These are phyloP conservation scores for Clavulina sp. DNA, from an alignment of 768 basidiomycete genomes.

Conservation along the genomic window DNA sequence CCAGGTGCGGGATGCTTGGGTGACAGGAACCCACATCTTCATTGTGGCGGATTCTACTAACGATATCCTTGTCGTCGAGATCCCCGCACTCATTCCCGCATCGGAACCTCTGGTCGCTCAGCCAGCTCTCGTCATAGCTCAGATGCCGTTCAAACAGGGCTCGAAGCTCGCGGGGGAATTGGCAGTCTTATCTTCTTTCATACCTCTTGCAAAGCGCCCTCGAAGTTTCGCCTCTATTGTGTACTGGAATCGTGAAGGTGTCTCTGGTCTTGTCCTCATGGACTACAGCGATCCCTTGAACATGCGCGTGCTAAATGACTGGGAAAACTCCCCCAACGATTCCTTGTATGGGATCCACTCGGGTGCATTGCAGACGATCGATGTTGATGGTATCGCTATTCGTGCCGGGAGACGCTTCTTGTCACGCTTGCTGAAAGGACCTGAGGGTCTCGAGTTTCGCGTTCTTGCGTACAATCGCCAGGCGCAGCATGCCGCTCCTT, in stretches of 20 bases:
- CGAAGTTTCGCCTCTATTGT: not conserved
- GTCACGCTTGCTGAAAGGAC: not conserved
- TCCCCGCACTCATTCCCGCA: not conserved
- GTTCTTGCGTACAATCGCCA: not conserved
- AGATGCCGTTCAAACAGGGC: not conserved
- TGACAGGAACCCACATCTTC: not conserved
- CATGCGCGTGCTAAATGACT: not conserved
- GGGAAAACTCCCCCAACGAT: not conserved
- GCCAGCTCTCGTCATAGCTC: not conserved
- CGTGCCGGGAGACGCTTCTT: not conserved
- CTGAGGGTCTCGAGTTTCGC: not conserved
- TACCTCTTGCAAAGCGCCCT: not conserved
- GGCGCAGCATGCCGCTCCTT: not conserved
- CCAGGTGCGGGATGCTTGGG: not conserved
- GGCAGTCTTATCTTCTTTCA: not conserved
- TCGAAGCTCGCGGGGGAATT: not conserved
- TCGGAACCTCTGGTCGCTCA: not conserved
- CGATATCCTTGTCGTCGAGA: not conserved
- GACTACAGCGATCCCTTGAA: not conserved
- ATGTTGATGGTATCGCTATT: not conserved
- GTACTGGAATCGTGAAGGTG: not conserved
- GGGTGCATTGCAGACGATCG: not conserved
- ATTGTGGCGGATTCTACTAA: not conserved
- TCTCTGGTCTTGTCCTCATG: not conserved
- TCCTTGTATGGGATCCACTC: not conserved